Evolutionary conservation across 2,329 filamentous ascomycete genomes (phyloP).

Genomic region (Diaporthe citriasiana): DNA sequence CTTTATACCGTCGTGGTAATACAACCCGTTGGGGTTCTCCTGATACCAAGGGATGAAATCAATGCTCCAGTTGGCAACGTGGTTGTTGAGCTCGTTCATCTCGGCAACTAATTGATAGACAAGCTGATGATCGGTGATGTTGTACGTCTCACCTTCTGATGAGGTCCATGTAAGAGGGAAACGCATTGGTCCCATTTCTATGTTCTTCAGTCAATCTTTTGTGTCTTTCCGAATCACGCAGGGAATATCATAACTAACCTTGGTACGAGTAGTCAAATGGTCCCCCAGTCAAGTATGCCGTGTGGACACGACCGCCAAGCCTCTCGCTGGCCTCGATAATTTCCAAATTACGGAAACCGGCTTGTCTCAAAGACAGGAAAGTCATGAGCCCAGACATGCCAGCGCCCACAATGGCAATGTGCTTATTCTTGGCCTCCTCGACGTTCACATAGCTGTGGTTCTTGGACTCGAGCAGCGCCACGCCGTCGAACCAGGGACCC

Average conservation of each 20-base stretch:
- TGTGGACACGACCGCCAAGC: slow-evolving; percentile 75
- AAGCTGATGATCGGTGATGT: slow-evolving; percentile 74
- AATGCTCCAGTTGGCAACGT: slow-evolving; percentile 62
- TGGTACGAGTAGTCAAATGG: slow-evolving; percentile 77
- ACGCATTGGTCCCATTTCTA: slow-evolving; percentile 72
- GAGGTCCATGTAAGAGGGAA: slow-evolving; percentile 69
- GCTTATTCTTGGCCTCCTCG: slow-evolving; percentile 67
- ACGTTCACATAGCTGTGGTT: slow-evolving; percentile 67
- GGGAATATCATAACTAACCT: slow-evolving; percentile 47
- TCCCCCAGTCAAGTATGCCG: slow-evolving; percentile 71
- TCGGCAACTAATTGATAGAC: slow-evolving; percentile 74
- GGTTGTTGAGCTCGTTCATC: slow-evolving; percentile 72
- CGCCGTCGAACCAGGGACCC: slow-evolving; percentile 77
- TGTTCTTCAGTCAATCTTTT: not conserved
- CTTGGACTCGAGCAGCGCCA: slow-evolving; percentile 69
- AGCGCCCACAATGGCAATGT: slow-evolving; percentile 74
- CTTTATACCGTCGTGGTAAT: slow-evolving; percentile 62
- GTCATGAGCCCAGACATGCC: slow-evolving; percentile 77
- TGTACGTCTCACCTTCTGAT: slow-evolving; percentile 67
- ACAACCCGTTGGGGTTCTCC: slow-evolving; percentile 66
- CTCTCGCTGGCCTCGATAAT: slow-evolving; percentile 73
- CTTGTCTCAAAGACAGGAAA: slow-evolving; percentile 62
- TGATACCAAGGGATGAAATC: slow-evolving; percentile 76
- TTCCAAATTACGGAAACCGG: slow-evolving; percentile 71
- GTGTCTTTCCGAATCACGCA: not conserved